Conservation (phyloP, 495 filamentous ascomycete species). For the Neurospora sublineolata region DNA sequence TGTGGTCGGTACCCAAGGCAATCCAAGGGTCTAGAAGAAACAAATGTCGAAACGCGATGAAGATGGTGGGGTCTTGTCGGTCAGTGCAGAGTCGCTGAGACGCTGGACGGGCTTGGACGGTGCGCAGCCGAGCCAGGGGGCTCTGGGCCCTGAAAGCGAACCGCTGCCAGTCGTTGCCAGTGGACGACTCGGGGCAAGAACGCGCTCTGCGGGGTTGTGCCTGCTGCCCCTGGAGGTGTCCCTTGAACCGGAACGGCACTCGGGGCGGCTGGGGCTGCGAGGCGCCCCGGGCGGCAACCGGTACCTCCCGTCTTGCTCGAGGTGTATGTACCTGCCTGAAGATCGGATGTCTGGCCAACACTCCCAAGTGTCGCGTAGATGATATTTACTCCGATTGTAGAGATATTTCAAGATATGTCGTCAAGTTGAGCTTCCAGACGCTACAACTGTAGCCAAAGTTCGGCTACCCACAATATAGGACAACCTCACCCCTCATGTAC, state of each 20-base stretch:
- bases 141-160: not conserved
- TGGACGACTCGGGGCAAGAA: not conserved
- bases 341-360: not conserved
- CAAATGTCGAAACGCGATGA: conserved; percentile 1
- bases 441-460: not conserved
- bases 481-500: not conserved
- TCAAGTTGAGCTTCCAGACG: not conserved
- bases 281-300: not conserved
- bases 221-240: not conserved
- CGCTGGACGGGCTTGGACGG: not conserved
- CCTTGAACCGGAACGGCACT: not conserved
- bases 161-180: not conserved
- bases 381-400: not conserved
- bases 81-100: not conserved
- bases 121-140: not conserved
- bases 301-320: not conserved
- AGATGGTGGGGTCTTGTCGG: not conserved
- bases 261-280: not conserved
- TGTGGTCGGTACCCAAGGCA: conserved; percentile 1
- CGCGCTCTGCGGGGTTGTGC: not conserved
- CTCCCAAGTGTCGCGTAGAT: too few species aligned
- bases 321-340: not conserved
- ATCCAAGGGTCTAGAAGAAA: conserved; percentile 6
- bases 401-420: not conserved
- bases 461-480: not conserved